Base-by-base conservation (phyloP, 2,329 filamentous ascomycete species). In the Colletotrichum truncatum region DNA sequence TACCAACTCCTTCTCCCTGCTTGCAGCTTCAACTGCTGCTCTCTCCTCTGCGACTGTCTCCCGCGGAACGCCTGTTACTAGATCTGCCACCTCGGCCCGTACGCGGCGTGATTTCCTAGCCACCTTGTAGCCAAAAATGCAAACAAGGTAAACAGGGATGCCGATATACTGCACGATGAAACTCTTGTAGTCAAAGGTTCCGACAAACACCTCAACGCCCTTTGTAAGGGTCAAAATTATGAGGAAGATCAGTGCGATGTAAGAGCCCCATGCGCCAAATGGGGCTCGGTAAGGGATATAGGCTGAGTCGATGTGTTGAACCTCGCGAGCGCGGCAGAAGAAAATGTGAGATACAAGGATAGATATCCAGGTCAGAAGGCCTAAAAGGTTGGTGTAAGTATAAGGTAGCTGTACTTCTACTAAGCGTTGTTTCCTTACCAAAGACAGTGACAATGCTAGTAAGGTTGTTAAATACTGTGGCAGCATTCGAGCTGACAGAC, bases 381-480 rank as follows among this genome's bases (percentile, higher is more conserved):
- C 55, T 64, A 2, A 6, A 28, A 30, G 1, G 25, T 23, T 18
- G 6, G 0, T 11, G n/a, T 3, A 16, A 26, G 3, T 6, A 16
- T 2, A 4, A 0, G 12, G 10, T 7, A 8, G 1, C 3, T 1
- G 2, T 12, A 8, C 60, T n/a, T n/a, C n/a, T n/a, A n/a, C n/a
- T n/a, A n/a, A n/a, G n/a, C n/a, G n/a, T n/a, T n/a, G n/a, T n/a
- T n/a, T n/a, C n/a, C n/a, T 59, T 36, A 64, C 43, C 54, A 18
- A 64, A 64, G 3, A 64, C 76, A 1, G 80, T 82, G n/a, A 81
- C 76, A 4, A 83, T 71, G 34, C 75, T 78, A 14, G 81, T 76
- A n/a, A 83, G 75, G 67, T 81, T 82, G 1, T 73, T 74, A 39
- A 83, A 81, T 0, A 82, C 77, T 0, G 72, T 74, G 3, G 75